Base-by-base conservation (phyloP, 257 asterid species). In the Rhazya stricta region DNA sequence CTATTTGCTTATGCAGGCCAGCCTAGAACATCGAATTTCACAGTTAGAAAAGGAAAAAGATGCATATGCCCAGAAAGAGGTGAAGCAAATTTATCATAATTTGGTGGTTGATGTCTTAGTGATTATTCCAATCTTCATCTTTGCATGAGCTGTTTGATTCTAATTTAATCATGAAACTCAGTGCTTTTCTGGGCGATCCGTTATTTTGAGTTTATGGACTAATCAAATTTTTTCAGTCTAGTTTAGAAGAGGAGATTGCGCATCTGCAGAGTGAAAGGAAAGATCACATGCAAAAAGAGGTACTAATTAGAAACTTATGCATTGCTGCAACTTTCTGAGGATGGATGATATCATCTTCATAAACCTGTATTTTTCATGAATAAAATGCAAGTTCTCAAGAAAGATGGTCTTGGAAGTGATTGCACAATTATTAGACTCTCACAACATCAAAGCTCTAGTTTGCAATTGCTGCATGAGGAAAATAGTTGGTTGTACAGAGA, bases 401-500 rank as follows among this genome's bases (percentile, higher is more conserved):
- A 63, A 63, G 45, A 36, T 63, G 21, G 8, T 18, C 4, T 51
- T 42, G 34, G 53, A 23, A 29, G 50, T 23, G 74, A 81, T 63
- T 78, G 74, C 48, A 42, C 45, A 50, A 62, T 43, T 73, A 77
- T 73, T 83, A 87, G 91, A 87, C 82, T 83, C 79, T 70, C 77
- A 3, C 45, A 63, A 63, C 27, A 30, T 16, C 45, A 63, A 63
- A 37, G 69, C 69, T 63, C 32, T 61, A 29, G 67, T 4, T 61
- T 32, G 53, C 83, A 84, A 68, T 74, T 87, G 67, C 82, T 80
- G 85, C 78, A 50, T 80, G 96, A 85, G 74, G 85, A 85, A 71
- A 80, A 81, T 57, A 79, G 84, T 34, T 91, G 95, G 89, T 76
- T 75, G 79, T 83, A 80, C 71, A 86, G 96, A 87, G 95, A 96